Evolutionary conservation across 345 rosid genomes (phyloP).

Genomic region (Eucalyptus regnans): DNA sequence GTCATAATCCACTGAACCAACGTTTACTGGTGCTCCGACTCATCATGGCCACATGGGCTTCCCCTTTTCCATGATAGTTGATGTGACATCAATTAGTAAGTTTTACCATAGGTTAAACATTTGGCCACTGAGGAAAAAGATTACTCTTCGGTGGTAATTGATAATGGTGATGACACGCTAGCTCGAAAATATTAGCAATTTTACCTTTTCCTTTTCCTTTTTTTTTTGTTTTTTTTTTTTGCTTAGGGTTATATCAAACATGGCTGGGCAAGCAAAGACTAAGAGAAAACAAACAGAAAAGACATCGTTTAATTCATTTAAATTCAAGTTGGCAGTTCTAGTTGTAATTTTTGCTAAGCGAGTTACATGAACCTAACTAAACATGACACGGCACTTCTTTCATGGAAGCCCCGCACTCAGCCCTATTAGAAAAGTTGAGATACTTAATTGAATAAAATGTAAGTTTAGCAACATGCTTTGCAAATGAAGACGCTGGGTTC

Average conservation of each 20-base stretch:
- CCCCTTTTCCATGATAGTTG: background rate
- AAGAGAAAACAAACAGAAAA: background rate
- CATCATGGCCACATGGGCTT: background rate
- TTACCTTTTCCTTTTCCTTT: background rate
- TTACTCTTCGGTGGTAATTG: background rate
- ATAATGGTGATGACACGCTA: background rate
- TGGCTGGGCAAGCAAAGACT: background rate
- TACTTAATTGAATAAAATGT: background rate
- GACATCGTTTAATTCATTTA: background rate
- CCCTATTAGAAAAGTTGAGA: background rate
- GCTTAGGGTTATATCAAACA: background rate
- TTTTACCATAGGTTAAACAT: background rate
- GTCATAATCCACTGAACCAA: fast-evolving
- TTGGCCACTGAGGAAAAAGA: background rate
- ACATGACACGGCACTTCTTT: background rate
- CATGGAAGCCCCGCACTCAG: background rate
- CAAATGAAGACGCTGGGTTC: background rate
- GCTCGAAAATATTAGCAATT: background rate
- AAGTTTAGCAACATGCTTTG: background rate
- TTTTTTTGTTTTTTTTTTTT: background rate
- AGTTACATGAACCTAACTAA: background rate
- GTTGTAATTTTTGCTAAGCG: background rate
- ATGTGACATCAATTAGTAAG: background rate
- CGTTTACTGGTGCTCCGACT: background rate
- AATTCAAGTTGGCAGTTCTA: background rate